Base-by-base conservation (phyloP, 805 yeast species). In the Myxozyma geophila region DNA sequence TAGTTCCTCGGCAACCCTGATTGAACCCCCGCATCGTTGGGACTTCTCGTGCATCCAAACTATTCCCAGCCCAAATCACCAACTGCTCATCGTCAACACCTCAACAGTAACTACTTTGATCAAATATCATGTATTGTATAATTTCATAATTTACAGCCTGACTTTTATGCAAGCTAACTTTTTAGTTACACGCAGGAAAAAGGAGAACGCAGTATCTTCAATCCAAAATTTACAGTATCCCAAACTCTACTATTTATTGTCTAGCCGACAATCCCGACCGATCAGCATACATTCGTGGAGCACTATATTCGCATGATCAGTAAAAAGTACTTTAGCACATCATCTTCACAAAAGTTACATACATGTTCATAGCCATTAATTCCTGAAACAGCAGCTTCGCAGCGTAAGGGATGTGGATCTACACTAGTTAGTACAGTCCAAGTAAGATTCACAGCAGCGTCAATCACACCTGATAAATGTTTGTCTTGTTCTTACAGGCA, bases 341-440 rank as follows among this genome's bases (percentile, higher is more conserved):
- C 19, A 19, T 1, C 19, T n/a, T 41, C 44, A 19, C 23, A 2
- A 17, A 47, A 37, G n/a, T 15, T n/a, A 58, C 66, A 54, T 44
- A 62, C 66, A 95, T 95, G 78, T 95, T 95, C 99, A 95, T 95
- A 48, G 99, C 97, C 98, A 95, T 95, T 75, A 95, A 84, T 80
- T 95, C 99, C 81, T 95, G 99, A 91, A 95, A 95, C 76, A 95
- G 81, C 75, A 95, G 83, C 80, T 95, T 95, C 59, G 99, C 99
- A 54, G 99, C 99, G 77, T 95, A 95, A 54, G 99, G 99, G 74
- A 95, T 90, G 74, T 93, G 96, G 19, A 71, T 64, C 57, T 53
- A 53, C 13, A 53, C 23, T 19, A 13, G 47, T 28, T 39, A 53
- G 37, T 8, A 23, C 19, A 10, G 12, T 13, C 43, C 35, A 23